Conservation (phyloP, 371 early-diverging fungal genomes). For the Mucor ambiguus region DNA sequence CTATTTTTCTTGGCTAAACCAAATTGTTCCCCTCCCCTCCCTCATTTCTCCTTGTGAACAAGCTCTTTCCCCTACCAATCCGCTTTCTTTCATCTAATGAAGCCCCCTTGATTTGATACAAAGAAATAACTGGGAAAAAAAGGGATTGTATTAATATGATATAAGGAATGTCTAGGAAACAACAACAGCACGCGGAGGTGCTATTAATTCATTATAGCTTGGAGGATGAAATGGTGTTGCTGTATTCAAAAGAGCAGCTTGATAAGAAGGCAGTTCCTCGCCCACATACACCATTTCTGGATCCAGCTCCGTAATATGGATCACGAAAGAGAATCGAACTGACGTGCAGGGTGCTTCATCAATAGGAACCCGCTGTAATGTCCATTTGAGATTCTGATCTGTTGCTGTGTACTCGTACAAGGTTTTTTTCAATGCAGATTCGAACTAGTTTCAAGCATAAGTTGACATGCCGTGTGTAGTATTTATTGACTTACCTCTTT, state of each 20-base stretch:
- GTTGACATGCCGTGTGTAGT: not conserved
- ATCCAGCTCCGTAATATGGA: constrained; percentile 30
- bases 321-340: constrained; percentile 34
- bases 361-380: constrained; percentile 23
- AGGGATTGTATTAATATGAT: not conserved
- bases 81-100: not conserved
- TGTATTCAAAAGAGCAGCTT: constrained; percentile 24
- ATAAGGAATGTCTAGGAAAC: constrained; percentile 5
- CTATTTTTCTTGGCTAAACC: not conserved
- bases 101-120: not conserved
- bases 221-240: constrained; percentile 19
- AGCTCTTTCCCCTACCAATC: not conserved
- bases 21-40: not conserved
- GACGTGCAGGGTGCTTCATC: constrained; percentile 18
- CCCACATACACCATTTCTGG: constrained; percentile 18
- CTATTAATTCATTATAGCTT: constrained; percentile 12
- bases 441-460: constrained; percentile 30
- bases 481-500: constrained; percentile 34
- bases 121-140: not conserved
- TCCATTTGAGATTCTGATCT: constrained; percentile 37
- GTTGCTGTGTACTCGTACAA: constrained; percentile 38
- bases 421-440: constrained; percentile 35
- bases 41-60: not conserved
- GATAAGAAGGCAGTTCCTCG: constrained; percentile 44
- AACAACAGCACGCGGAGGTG: not conserved